Evolutionary conservation across 2,329 filamentous ascomycete species (phyloP).

Genomic region (Ilyonectria destructans): DNA sequence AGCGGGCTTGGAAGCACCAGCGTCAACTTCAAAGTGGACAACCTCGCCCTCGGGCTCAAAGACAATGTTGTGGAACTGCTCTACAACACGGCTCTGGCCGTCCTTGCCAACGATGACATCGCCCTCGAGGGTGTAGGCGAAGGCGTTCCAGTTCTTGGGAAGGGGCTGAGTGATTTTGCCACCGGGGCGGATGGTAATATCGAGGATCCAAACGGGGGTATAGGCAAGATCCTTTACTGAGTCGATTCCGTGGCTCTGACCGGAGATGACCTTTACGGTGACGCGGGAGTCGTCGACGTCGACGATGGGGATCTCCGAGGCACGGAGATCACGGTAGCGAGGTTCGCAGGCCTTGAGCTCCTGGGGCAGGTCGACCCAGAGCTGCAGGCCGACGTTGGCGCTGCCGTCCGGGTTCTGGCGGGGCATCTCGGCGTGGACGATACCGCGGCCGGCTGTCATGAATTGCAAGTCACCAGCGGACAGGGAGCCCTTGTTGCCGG

Average conservation of each 20-base stretch:
- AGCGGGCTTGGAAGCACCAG: slow-evolving; percentile 72
- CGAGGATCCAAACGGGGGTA: slow-evolving; percentile 96
- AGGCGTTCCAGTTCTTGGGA: slow-evolving; percentile 89
- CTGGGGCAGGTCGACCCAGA: slow-evolving; percentile 94
- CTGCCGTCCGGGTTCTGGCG: slow-evolving; percentile 82
- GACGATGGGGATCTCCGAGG: slow-evolving; percentile 84
- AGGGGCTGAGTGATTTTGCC: slow-evolving; percentile 83
- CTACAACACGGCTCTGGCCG: slow-evolving; percentile 67
- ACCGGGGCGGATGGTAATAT: slow-evolving; percentile 85
- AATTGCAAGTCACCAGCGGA: slow-evolving; percentile 93
- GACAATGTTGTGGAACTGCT: slow-evolving; percentile 89
- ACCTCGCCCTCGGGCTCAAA: slow-evolving; percentile 86
- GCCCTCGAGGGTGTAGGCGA: slow-evolving; percentile 88
- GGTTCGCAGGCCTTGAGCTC: slow-evolving; percentile 91
- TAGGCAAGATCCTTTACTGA: slow-evolving; percentile 93
- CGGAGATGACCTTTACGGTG: slow-evolving; percentile 90
- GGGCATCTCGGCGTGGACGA: slow-evolving; percentile 98
- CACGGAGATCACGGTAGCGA: slow-evolving; percentile 88
- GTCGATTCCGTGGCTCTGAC: slow-evolving; percentile 87
- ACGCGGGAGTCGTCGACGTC: slow-evolving; percentile 82
- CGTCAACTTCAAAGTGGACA: slow-evolving; percentile 79
- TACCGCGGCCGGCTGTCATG: slow-evolving; percentile 94
- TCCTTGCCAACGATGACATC: slow-evolving; percentile 75
- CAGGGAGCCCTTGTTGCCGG: slow-evolving; percentile 88
- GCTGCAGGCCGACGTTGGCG: slow-evolving; percentile 89